Evolutionary conservation across 192 early-diverging fungal species (phyloP).

Genomic region (Obelidium mucronatum): DNA sequence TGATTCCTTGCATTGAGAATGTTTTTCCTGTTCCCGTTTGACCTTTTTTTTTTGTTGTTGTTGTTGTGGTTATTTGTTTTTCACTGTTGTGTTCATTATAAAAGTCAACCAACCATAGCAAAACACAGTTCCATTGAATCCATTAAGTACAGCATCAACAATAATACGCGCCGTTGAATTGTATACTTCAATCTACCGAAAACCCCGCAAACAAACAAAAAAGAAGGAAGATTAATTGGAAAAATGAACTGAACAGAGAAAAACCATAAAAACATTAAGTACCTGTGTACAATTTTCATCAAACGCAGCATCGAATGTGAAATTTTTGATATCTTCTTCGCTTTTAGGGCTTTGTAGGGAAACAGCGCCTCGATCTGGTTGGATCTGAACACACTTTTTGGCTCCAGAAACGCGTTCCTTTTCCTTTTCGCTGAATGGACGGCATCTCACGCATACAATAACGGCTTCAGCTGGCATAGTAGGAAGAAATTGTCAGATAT

Average conservation of each 20-base stretch:
- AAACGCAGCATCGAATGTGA: conserved; percentile 68
- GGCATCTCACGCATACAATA: conserved; percentile 61
- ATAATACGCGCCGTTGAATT: conserved; percentile 63
- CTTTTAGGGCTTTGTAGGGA: conserved; percentile 55
- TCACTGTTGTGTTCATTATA: too few species aligned
- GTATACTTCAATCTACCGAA: conserved; percentile 60
- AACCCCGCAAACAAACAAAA: neutral
- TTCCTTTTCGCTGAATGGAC: conserved; percentile 67
- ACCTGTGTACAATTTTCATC: conserved; percentile 63
- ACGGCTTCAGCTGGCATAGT: conserved; percentile 49
- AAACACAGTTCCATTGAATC: conserved; percentile 73
- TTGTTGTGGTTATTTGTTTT: too few species aligned
- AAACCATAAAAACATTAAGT: conserved; percentile 30
- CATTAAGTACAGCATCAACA: conserved; percentile 63
- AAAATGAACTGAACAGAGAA: too few species aligned
- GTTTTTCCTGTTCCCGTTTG: conserved; percentile 64
- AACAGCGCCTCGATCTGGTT: conserved; percentile 47
- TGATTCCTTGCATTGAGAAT: conserved; percentile 70
- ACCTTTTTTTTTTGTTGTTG: conserved; percentile 32
- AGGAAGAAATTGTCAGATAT: too few species aligned
- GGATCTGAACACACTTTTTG: conserved; percentile 53
- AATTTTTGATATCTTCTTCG: conserved; percentile 57
- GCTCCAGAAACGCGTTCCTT: conserved; percentile 52
- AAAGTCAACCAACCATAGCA: conserved; percentile 63
- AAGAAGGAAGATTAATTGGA: too few species aligned